phyloP scores from a whole-genome alignment of 2,329 filamentous ascomycete genomes.

The Fusarium fujikuroi region DNA sequence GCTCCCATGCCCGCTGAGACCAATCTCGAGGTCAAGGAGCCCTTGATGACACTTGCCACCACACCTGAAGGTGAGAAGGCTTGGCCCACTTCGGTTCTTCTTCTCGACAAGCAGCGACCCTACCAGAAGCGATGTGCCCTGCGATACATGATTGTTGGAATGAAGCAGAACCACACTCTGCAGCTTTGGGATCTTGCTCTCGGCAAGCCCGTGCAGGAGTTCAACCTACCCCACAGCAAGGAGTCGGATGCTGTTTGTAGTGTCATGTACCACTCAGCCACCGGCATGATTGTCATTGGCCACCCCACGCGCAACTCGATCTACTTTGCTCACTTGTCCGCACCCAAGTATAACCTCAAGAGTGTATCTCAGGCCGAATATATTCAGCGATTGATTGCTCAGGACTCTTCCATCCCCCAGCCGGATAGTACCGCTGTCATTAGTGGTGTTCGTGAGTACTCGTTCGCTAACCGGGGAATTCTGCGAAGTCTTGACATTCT shows the following conservation, averaged over 20 bases:
- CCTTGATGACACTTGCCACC: slow-evolving; percentile 86
- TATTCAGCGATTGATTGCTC: slow-evolving; percentile 79
- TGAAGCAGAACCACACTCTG: slow-evolving; percentile 98
- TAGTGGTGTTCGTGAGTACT: slow-evolving; percentile 95
- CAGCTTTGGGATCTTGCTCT: slow-evolving; percentile 98
- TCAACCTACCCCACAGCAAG: slow-evolving; percentile 94
- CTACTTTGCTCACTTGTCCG: slow-evolving; percentile 95
- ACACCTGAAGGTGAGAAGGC: slow-evolving; percentile 91
- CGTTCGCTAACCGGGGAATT: slow-evolving; percentile 85
- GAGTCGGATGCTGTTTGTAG: slow-evolving; percentile 99
- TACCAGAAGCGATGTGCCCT: slow-evolving; percentile 91
- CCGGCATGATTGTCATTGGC: slow-evolving; percentile 93
- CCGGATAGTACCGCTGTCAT: slow-evolving; percentile 97
- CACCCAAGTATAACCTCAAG: slow-evolving; percentile 88
- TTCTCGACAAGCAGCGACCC: slow-evolving; percentile 95
- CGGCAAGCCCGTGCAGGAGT: slow-evolving; percentile 94
- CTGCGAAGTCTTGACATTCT: slow-evolving; percentile 92
- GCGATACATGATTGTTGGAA: slow-evolving; percentile 94
- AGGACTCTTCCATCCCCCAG: slow-evolving; percentile 78
- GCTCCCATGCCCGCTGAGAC: slow-evolving; percentile 64
- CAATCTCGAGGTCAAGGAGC: slow-evolving; percentile 82
- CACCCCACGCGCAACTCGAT: slow-evolving; percentile 97
- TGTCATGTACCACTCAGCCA: slow-evolving; percentile 90
- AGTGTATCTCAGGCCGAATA: slow-evolving; percentile 89
- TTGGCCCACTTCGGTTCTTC: slow-evolving; percentile 94